Conservation (phyloP, 2,329 filamentous ascomycete genomes). For the Penicillium glabrum region DNA sequence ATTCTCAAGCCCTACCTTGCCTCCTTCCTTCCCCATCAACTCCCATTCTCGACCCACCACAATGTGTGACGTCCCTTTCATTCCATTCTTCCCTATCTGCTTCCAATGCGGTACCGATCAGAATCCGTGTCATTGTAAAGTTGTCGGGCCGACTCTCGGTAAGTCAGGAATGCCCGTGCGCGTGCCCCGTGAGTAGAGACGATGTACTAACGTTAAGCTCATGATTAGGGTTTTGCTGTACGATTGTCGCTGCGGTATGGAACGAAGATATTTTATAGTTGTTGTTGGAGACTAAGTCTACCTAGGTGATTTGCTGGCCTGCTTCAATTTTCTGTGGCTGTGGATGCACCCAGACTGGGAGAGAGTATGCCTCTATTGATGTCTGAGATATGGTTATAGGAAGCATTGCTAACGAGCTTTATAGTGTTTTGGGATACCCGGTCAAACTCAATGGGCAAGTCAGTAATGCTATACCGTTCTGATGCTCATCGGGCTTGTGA, state of each 20-base stretch:
- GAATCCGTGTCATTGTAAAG: constrained; percentile 59
- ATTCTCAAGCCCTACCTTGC: neutral
- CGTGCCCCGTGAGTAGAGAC: neutral
- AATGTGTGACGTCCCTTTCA: constrained; percentile 41
- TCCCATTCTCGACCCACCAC: neutral
- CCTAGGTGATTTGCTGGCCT: constrained; percentile 55
- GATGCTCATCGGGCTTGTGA: constrained; percentile 16
- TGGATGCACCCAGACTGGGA: constrained; percentile 54
- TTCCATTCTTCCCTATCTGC: constrained; percentile 53
- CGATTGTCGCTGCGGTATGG: constrained; percentile 51
- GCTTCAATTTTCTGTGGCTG: constrained; percentile 58
- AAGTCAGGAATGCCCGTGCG: constrained; percentile 16
- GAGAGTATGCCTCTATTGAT: constrained; percentile 44
- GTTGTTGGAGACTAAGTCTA: constrained; percentile 1
- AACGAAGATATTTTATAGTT: neutral
- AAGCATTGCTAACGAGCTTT: constrained; percentile 16
- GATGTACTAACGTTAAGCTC: neutral
- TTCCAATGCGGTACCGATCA: constrained; percentile 58
- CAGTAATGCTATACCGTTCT: constrained; percentile 52
- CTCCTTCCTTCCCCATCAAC: neutral
- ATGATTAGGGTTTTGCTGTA: constrained; percentile 43
- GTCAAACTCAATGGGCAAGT: constrained; percentile 54
- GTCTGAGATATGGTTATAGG: neutral
- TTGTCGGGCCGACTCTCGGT: constrained; percentile 56
- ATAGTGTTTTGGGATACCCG: constrained; percentile 52